These are phyloP conservation scores for Hanseniaspora taiwanica DNA, from an alignment of 805 yeast genomes.

Conservation along the genomic window DNA sequence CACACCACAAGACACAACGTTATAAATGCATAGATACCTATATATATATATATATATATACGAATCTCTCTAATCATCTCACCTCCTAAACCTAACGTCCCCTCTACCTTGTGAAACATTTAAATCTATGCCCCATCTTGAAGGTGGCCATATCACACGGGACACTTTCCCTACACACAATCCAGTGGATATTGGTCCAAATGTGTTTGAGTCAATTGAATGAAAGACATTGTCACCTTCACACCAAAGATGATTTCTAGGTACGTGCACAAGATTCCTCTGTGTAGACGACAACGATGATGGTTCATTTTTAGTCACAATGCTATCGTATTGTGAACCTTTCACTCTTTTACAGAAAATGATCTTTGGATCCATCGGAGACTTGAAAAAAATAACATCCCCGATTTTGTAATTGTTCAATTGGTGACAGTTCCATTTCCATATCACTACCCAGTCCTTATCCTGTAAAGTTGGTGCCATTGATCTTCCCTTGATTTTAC, in stretches of 20 bases:
- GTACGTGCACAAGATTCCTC: slow-evolving; percentile 39
- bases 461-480: slow-evolving; percentile 80
- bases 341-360: slow-evolving; percentile 70
- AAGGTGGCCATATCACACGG: slow-evolving; percentile 56
- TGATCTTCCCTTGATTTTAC: slow-evolving; percentile 64
- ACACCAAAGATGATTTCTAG: slow-evolving; percentile 80
- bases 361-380: slow-evolving; percentile 69
- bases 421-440: slow-evolving; percentile 44
- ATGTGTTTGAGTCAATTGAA: slow-evolving; percentile 73
- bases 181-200: slow-evolving; percentile 81
- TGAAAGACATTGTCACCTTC: slow-evolving; percentile 81
- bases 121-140: slow-evolving; percentile 32
- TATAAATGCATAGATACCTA: no score
- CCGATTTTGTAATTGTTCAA: slow-evolving; percentile 38
- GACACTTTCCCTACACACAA: slow-evolving; percentile 67
- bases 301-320: slow-evolving; percentile 33
- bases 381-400: slow-evolving; percentile 64
- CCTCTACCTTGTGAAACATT: slow-evolving; percentile 14
- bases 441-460: slow-evolving; percentile 52
- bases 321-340: slow-evolving; percentile 59
- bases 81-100: slow-evolving; percentile 5
- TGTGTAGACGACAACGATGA: slow-evolving; percentile 29
- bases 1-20: no score
- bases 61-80: not conserved
- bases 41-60: no score